phyloP scores from a whole-genome alignment of 371 early-diverging fungal species.

The Blakeslea trispora region DNA sequence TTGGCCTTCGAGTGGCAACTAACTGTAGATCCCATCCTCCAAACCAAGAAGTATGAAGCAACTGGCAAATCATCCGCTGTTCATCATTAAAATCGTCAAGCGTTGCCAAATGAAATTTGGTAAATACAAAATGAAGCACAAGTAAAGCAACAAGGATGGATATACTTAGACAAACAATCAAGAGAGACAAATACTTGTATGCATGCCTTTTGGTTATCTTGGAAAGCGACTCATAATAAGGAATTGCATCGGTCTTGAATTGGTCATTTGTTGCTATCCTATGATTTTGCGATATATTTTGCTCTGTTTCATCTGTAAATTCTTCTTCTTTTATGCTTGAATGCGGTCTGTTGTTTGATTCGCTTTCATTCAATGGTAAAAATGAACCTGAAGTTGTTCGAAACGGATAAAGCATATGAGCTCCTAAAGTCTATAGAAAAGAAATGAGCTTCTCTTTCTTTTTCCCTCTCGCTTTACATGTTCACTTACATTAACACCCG shows the following conservation, averaged over 20 bases:
- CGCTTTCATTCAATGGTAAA: background rate
- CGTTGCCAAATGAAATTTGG: background rate
- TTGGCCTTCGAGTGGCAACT: constrained; percentile 27
- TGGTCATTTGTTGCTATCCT: too few species aligned
- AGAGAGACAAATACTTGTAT: too few species aligned
- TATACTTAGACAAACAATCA: too few species aligned
- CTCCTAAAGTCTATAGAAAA: constrained; percentile 16
- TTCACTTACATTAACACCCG: constrained; percentile 39
- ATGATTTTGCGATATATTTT: too few species aligned
- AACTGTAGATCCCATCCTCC: constrained; percentile 45
- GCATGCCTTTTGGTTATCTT: too few species aligned
- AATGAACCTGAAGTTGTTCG: constrained; percentile 10
- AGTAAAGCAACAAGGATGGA: constrained; percentile 14
- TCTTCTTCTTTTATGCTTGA: background rate
- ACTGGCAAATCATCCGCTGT: constrained; percentile 12
- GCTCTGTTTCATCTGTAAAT: background rate
- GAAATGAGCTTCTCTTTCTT: constrained; percentile 1
- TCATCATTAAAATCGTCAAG: background rate
- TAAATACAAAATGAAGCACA: constrained; percentile 16
- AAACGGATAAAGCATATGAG: constrained; percentile 26
- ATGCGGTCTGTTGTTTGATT: background rate
- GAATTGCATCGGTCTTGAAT: too few species aligned
- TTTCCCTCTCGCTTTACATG: constrained; percentile 12
- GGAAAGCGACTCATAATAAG: too few species aligned
- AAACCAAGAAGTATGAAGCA: constrained; percentile 41